Base-by-base conservation (phyloP, 2,329 filamentous ascomycete genomes). In the Triangularia setosa region DNA sequence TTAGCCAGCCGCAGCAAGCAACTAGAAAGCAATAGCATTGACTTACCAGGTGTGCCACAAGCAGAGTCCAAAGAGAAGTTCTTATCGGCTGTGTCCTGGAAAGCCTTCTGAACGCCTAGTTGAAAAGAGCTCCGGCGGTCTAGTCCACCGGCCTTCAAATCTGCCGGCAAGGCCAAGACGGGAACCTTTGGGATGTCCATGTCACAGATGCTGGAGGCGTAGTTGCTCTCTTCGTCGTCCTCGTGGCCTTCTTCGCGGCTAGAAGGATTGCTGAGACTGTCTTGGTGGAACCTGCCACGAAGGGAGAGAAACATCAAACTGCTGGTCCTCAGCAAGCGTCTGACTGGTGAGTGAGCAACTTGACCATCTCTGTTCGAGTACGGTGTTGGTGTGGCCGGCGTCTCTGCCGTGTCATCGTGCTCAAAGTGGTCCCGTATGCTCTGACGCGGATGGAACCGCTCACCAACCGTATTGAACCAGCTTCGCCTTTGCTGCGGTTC, bases 11-110 rank as follows among this genome's bases (percentile, higher is more conserved):
- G 12, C 11, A 5, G 11, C 3, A 2, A 9, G 40, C 40, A 48
- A 18, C 5, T 33, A n/a, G 7, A n/a, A 4, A 40, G n/a, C 1
- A 9, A 48, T 2, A 21, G 7, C n/a, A 48, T 21, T 4, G 12
- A 48, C 40, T 48, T 9, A 48, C 40, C n/a, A 18, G 40, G n/a
- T 48, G 21, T 55, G 23, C 27, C 24, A 35, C 21, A 33, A 25
- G 33, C 57, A 27, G 33, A 33, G 24, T 59, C 57, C 57, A 59
- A 27, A 14, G 33, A 59, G 57, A 59, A 59, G 57, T 59, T 59
- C 21, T 59, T 33, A 27, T 59, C 57, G 18, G 48, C 30, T 23
- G 33, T 58, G 55, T 58, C 57, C 23, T 59, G 57, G 21, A 59
- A 18, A 24, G 57, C 57, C 57, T 59, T 59, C 40, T 59, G 57